Evolutionary conservation across 805 yeast genomes (phyloP).

Genomic region (Schwanniomyces occidentalis): DNA sequence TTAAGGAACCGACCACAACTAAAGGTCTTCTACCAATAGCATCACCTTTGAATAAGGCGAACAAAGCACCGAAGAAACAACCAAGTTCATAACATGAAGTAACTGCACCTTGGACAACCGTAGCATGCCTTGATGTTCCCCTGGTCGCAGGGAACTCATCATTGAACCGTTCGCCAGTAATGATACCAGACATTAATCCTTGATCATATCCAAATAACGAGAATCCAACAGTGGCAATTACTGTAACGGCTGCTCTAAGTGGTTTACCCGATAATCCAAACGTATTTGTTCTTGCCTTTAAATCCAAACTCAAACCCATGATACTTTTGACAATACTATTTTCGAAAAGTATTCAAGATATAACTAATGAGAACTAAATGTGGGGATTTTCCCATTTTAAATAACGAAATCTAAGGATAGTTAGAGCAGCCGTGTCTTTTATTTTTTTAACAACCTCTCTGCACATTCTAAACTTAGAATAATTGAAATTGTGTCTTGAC

Average conservation of each 20-base stretch:
- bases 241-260: slow-evolving; percentile 31
- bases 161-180: slow-evolving; percentile 39
- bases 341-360: too few relatives aligned
- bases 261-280: slow-evolving; percentile 63
- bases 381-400: too few relatives aligned
- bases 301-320: neutral
- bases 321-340: too few relatives aligned
- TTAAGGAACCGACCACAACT: slow-evolving; percentile 35
- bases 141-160: slow-evolving; percentile 35
- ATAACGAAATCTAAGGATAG: too few relatives aligned
- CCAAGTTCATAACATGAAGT: slow-evolving; percentile 69
- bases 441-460: too few relatives aligned
- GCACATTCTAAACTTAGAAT: too few relatives aligned
- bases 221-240: slow-evolving; percentile 30
- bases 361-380: too few relatives aligned
- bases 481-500: too few relatives aligned
- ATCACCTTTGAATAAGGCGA: slow-evolving; percentile 42
- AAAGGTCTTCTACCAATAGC: slow-evolving; percentile 43
- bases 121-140: slow-evolving; percentile 28
- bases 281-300: slow-evolving; percentile 46
- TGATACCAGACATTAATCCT: slow-evolving; percentile 46
- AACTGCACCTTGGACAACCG: slow-evolving; percentile 65
- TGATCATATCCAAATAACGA: slow-evolving; percentile 38
- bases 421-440: too few relatives aligned
- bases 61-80: slow-evolving; percentile 46